Evolutionary conservation across 371 early-diverging fungal genomes (phyloP), one percentile per base, ranked within the genome.

Genomic region (Mortierella sp.): DNA sequence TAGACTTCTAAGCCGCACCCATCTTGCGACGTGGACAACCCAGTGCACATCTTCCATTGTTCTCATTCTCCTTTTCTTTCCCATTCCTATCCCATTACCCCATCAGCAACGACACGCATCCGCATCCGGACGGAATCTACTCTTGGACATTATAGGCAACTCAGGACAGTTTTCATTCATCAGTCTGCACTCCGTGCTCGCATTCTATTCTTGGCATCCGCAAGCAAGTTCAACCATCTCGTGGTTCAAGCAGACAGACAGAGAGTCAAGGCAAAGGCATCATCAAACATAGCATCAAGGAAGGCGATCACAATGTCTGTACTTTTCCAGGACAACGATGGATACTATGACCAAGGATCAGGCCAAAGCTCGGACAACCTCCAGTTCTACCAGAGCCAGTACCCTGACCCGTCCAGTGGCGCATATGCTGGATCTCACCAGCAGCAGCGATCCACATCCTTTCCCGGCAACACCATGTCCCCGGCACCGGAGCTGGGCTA

Each of bases 321-420:
- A 21, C 69, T 86, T 15, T 88, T 88, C 60, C 83, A 84, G 53
- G 72, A 65, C 69, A 81, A 59, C 69, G 79, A 19, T 60, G 69
- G 55, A 21, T 70, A 60, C 50, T 82, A 84, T 54, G 65, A 52
- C 52, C 79, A 66, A 28, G 59, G 63, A n/a, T 76, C 34, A 52
- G 28, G 23, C 48, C 75, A 62, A 21, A 50, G 28, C 56, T 55
- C 51, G 71, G 82, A 56, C 82, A 86, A 81, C 48, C 72, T 92
- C 32, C 89, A 91, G 64, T 91, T 92, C 69, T 92, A 90, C 70
- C 81, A 86, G 27, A 88, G 90, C 15, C 83, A 82, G 30, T 89
- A 88, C 70, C 79, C 82, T 41, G 87, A 88, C 78, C 86, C 87
- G 27, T 82, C 84, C 17, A 64, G 69, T 6, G 73, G 60, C 31